These are phyloP conservation scores for Chloris gayana DNA, from an alignment of 176 grass and related monocot species.

Conservation along the genomic window DNA sequence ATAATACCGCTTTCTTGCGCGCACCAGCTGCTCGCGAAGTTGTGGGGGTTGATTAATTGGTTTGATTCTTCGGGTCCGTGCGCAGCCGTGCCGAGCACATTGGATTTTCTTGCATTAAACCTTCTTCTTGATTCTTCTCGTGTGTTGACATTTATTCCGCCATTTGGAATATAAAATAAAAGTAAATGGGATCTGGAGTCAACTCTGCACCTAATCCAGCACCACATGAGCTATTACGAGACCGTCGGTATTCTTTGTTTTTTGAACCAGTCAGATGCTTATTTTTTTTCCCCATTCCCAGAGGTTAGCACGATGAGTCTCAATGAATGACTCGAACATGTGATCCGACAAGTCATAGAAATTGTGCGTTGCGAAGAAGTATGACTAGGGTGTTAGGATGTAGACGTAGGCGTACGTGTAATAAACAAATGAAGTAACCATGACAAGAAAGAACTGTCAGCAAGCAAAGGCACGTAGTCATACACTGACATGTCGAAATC, in stretches of 20 bases:
- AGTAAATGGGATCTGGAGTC: slow-evolving; percentile 8
- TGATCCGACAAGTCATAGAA: background rate
- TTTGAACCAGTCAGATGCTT: background rate
- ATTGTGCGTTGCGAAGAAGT: background rate
- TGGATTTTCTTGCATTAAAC: background rate
- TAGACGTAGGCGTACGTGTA: background rate
- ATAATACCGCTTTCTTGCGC: background rate
- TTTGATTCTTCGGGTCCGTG: background rate
- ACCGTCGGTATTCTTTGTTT: background rate
- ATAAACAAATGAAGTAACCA: background rate
- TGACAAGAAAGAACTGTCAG: slow-evolving; percentile 3
- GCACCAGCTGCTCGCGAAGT: background rate
- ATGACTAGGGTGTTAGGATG: background rate
- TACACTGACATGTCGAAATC: background rate
- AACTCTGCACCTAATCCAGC: background rate
- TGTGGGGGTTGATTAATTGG: background rate
- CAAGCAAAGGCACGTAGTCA: background rate
- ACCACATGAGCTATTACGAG: background rate
- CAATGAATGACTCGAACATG: background rate
- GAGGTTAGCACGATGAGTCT: background rate
- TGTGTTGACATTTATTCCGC: slow-evolving; percentile 6
- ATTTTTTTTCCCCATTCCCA: background rate
- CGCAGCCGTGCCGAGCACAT: background rate
- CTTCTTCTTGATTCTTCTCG: background rate
- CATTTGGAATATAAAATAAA: background rate